These are phyloP conservation scores for Helicostylum pulchrum DNA, from an alignment of 192 early-diverging fungal species.

Conservation along the genomic window DNA sequence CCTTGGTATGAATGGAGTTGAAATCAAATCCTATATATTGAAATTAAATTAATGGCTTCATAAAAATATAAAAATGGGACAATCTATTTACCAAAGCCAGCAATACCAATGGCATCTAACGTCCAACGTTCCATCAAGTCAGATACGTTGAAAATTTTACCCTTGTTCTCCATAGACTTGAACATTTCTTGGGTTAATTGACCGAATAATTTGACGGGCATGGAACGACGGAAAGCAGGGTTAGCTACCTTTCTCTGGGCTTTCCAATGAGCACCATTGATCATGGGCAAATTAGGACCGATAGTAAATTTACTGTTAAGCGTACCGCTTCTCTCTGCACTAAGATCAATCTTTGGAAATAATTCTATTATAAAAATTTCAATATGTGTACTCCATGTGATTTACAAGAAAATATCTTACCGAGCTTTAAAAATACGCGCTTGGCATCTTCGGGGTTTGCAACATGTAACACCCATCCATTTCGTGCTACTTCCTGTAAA, in stretches of 20 bases:
- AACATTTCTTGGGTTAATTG: conserved; percentile 15
- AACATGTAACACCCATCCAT: background rate
- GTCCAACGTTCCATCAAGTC: conserved; percentile 24
- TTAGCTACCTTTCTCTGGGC: conserved; percentile 11
- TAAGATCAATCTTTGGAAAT: background rate
- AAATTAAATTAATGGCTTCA: background rate
- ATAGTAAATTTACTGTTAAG: background rate
- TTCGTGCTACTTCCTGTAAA: background rate
- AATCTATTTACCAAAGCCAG: conserved; percentile 32
- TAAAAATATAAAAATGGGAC: too few species aligned
- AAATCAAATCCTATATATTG: conserved; percentile 49
- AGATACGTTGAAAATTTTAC: background rate
- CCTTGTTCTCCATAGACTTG: background rate
- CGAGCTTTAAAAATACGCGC: background rate
- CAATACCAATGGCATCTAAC: conserved; percentile 27
- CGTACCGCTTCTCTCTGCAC: background rate
- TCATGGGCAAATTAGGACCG: background rate
- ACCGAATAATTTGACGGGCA: conserved; percentile 25
- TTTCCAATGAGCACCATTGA: conserved; percentile 12
- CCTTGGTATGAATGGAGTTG: conserved; percentile 42
- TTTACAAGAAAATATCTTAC: background rate
- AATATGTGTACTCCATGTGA: background rate
- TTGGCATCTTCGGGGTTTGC: conserved; percentile 2
- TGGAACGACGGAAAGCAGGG: conserved; percentile 30
- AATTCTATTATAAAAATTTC: background rate